Conservation (phyloP, 768 basidiomycete species). For the Leccinum ochraceum region DNA sequence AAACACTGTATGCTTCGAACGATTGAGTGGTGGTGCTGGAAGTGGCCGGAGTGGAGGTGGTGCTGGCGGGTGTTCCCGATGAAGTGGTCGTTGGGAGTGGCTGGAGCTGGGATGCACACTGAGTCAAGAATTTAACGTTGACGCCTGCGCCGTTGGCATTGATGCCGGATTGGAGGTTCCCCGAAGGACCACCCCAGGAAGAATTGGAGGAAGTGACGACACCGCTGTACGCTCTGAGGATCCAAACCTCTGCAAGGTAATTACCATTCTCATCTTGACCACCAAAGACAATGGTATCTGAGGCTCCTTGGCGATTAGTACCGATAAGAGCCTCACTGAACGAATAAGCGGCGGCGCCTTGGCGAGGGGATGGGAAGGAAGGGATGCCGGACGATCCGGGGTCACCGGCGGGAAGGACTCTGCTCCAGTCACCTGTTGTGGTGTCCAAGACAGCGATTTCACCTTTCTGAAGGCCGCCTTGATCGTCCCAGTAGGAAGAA, state of each 20-base stretch:
- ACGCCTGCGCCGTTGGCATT: constrained; percentile 72
- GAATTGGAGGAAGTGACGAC: constrained; percentile 53
- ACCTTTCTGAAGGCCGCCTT: constrained; percentile 56
- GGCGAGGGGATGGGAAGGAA: constrained; percentile 64
- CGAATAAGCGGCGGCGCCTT: constrained; percentile 69
- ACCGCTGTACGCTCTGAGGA: constrained; percentile 72
- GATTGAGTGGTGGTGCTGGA: constrained; percentile 19
- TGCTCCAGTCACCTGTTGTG: constrained; percentile 64
- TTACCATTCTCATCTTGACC: constrained; percentile 67
- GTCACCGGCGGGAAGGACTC: constrained; percentile 75
- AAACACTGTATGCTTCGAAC: constrained; percentile 41
- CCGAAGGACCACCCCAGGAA: constrained; percentile 69
- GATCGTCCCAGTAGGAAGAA: constrained; percentile 65
- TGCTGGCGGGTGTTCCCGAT: constrained; percentile 12
- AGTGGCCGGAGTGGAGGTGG: constrained; percentile 4
- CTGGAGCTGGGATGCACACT: constrained; percentile 52
- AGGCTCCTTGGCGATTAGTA: constrained; percentile 41
- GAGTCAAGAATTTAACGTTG: constrained; percentile 53
- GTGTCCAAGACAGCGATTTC: constrained; percentile 74
- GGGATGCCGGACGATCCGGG: constrained; percentile 47
- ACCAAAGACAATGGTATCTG: constrained; percentile 80
- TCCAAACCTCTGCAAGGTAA: constrained; percentile 76
- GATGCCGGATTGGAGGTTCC: constrained; percentile 59
- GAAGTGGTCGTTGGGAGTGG: constrained; percentile 27
- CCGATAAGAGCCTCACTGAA: constrained; percentile 59